Evolutionary conservation across 2,329 filamentous ascomycete species (phyloP).

Genomic region (Phaeosphaeriaceae sp.): DNA sequence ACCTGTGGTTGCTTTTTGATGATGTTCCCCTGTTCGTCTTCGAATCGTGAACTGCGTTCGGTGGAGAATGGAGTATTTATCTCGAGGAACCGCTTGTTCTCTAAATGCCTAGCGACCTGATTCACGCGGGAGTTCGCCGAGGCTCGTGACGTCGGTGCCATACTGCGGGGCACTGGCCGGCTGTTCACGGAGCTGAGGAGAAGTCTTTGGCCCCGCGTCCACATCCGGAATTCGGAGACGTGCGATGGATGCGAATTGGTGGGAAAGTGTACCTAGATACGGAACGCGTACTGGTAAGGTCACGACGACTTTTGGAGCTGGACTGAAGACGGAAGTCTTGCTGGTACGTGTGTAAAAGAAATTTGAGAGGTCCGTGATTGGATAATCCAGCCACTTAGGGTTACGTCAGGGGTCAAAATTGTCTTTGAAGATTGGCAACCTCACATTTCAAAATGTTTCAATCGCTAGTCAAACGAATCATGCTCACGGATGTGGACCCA

Average conservation of each 20-base stretch:
- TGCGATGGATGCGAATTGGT: conserved; percentile 9
- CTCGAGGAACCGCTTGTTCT: conserved; percentile 61
- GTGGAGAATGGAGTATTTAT: conserved; percentile 69
- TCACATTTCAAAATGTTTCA: not conserved
- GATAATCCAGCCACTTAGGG: not conserved
- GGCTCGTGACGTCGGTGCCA: conserved; percentile 45
- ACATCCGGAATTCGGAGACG: conserved; percentile 40
- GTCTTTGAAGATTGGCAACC: not conserved
- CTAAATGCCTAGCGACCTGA: conserved; percentile 67
- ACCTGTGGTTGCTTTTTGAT: conserved; percentile 17
- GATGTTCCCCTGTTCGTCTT: conserved; percentile 59
- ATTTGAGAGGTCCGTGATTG: conserved; percentile 10
- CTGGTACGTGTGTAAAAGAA: conserved; percentile 8
- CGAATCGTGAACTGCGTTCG: conserved; percentile 59
- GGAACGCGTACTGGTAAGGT: conserved; percentile 6
- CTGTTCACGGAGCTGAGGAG: conserved; percentile 28
- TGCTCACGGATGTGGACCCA: too few species aligned
- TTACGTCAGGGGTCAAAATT: not conserved
- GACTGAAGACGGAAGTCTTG: conserved; percentile 1
- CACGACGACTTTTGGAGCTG: not conserved
- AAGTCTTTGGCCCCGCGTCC: conserved; percentile 30
- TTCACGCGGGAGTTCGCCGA: conserved; percentile 59
- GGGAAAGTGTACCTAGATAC: not conserved
- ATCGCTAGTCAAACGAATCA: conserved; percentile 1
- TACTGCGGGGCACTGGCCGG: conserved; percentile 40